These are phyloP conservation scores for Halenospora varia DNA, from an alignment of 495 filamentous ascomycete species.

Conservation along the genomic window DNA sequence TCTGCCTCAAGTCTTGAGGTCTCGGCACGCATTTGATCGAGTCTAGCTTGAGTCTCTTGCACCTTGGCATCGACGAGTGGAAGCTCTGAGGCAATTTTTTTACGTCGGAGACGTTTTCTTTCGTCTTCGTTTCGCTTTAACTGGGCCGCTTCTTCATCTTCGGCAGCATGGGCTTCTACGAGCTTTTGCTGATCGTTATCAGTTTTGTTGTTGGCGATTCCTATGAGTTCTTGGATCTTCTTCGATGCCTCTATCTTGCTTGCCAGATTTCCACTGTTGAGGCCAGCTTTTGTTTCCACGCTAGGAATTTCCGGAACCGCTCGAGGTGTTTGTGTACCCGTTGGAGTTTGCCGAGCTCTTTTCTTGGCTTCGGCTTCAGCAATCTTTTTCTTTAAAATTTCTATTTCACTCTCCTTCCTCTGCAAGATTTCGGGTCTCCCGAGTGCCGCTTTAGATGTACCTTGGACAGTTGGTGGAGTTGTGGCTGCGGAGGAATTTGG, in stretches of 20 bases:
- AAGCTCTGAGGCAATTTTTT: conserved; percentile 53
- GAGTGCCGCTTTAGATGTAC: conserved; percentile 11
- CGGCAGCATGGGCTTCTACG: conserved; percentile 12
- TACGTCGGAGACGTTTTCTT: conserved; percentile 40
- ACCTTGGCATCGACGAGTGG: conserved; percentile 55
- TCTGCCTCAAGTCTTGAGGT: conserved; percentile 55
- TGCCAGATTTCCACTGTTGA: not conserved
- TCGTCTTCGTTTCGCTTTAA: conserved; percentile 27
- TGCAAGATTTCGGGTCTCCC: conserved; percentile 53
- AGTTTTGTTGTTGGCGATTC: conserved; percentile 9
- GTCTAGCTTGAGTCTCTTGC: conserved; percentile 41
- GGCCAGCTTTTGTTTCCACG: not conserved
- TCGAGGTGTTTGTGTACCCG: conserved; percentile 19
- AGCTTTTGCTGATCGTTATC: conserved; percentile 10
- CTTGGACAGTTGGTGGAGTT: conserved; percentile 31
- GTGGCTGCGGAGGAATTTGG: conserved; percentile 27
- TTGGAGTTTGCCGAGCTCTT: conserved; percentile 15
- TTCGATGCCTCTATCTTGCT: conserved; percentile 20
- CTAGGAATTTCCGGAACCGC: not conserved
- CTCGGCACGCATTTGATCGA: conserved; percentile 53
- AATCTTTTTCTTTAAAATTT: conserved; percentile 70
- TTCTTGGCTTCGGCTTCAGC: conserved; percentile 69
- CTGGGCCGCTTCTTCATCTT: conserved; percentile 14
- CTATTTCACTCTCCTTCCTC: conserved; percentile 64
- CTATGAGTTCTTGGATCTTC: conserved; percentile 16